Base-by-base conservation (phyloP, 2,329 filamentous ascomycete genomes). In the Nemania abortiva region DNA sequence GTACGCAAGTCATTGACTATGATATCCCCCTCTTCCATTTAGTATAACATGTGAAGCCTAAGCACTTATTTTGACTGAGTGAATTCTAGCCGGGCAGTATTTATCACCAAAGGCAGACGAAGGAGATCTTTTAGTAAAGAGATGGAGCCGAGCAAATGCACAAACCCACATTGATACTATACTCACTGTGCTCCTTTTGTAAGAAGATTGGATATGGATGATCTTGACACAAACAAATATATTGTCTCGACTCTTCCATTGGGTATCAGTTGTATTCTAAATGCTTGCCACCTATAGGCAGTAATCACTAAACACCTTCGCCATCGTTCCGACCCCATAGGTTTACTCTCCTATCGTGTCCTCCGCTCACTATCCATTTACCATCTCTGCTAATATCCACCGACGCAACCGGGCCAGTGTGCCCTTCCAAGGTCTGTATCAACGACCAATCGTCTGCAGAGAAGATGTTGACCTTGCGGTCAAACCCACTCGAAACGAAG, bases 391-490 rank as follows among this genome's bases (percentile, higher is more conserved):
- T 97, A 62, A 97, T 89, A 82, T 99, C 96, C 13, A 94, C 92
- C 74, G 94, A 97, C 61, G 97, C 89, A 11, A 99, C 95, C 49
- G 97, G 96, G 1, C 94, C 95, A 1, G 94, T 94, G 81, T 99
- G 96, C 0, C 95, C 96, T 74, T 91, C 93, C 67, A 99, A 83
- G 18, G 91, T 93, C 81, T 97, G 97, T 69, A 95, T 90, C 67
- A 97, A 82, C 0, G 92, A 91, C 95, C 96, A 99, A 82, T 99
- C 95, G 79, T 99, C 96, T 1, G 94, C 94, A 6, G 94, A 97
- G 82, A 97, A 98, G 74, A 99, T 88, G 79, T 98, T 97, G 81
- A 99, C 92, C 74, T 94, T 95, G 79, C 92, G 94, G 82, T 99
- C 96, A 77, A 98, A 98, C 0, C 96, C 96, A 74, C 91, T 90